Evolutionary conservation across 2,329 filamentous ascomycete genomes (phyloP), one percentile per base, ranked within the genome.

Genomic region (Stachybotrys chlorohalonatus): DNA sequence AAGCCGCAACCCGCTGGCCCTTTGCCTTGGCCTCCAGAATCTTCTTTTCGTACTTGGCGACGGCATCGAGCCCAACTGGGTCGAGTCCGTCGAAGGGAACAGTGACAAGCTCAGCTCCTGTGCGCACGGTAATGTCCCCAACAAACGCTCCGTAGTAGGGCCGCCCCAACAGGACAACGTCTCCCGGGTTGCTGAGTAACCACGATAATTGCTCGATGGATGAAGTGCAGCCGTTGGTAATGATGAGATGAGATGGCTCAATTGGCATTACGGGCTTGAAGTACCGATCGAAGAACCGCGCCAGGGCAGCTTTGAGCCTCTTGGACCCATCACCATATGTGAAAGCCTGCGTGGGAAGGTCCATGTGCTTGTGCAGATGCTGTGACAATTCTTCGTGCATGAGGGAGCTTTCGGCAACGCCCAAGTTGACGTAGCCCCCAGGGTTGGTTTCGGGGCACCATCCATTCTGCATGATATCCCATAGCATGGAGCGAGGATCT

Each of bases 371-470:
- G 59, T 76, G 73, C 32, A 74, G 66, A 55, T 74, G 75, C 17
- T 71, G 60, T 2, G 70, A 62, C 3, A 81, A 68, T 3, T 68
- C 60, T 16, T 70, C 60, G 54, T 80, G 77, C 77, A 81, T 79
- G 47, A 81, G 70, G 1, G 66, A 63, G 60, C 81, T 81, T 62
- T 81, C 79, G 6, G 79, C 78, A 1, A 81, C 68, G 1, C 77
- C 78, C 0, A 82, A 68, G 55, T 73, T 79, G 36, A 80, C 65
- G 56, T 73, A 78, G 31, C 78, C 78, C 13, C 64, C 58, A 0
- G 73, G 71, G 52, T 76, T 76, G 4, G 63, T 59, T 4, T 60
- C 51, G 0, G 72, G 68, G 53, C 76, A 59, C 68, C 72, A 81
- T 6, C 73, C 62, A 57, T 81, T 68, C 7, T 64, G 62, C 47